phyloP scores from a whole-genome alignment of 2,329 filamentous ascomycete species.

The Monascus ruber region DNA sequence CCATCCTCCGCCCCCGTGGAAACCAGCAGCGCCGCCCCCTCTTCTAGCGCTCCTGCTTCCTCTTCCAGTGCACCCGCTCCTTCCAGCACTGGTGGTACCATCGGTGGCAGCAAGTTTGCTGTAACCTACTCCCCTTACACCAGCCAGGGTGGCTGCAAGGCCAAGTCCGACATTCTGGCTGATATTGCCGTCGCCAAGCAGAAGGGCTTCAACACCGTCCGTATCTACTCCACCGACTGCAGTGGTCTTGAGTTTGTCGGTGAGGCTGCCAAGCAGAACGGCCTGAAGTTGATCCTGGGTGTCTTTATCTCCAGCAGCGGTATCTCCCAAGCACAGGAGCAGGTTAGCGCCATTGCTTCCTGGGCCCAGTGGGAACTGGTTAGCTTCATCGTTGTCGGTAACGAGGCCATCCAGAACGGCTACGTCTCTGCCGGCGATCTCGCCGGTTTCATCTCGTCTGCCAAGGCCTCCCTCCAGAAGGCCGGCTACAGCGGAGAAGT shows the following conservation, averaged over 20 bases:
- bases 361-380: slow-evolving; percentile 69
- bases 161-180: slow-evolving; percentile 40
- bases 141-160: slow-evolving; percentile 51
- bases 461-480: slow-evolving; percentile 50
- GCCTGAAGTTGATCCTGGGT: slow-evolving; percentile 72
- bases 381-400: slow-evolving; percentile 73
- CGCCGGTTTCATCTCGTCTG: slow-evolving; percentile 55
- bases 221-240: slow-evolving; percentile 91
- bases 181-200: slow-evolving; percentile 53
- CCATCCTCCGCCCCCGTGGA: slow-evolving; percentile 11
- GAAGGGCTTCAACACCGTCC: slow-evolving; percentile 59
- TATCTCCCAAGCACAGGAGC: slow-evolving; percentile 53
- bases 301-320: slow-evolving; percentile 64
- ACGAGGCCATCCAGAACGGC: slow-evolving; percentile 75
- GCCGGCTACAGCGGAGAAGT: slow-evolving; percentile 62
- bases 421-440: slow-evolving; percentile 56
- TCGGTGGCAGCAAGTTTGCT: slow-evolving; percentile 47
- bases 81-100: not conserved
- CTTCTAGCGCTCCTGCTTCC: slow-evolving; percentile 6
- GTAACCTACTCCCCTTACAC: slow-evolving; percentile 74
- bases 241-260: slow-evolving; percentile 66
- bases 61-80: slow-evolving; percentile 8
- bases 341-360: slow-evolving; percentile 59
- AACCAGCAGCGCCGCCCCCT: slow-evolving; percentile 16
- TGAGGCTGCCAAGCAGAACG: slow-evolving; percentile 51